These are phyloP conservation scores for Incumbomyces lentus DNA, from an alignment of 2,329 filamentous ascomycete genomes.

Conservation along the genomic window DNA sequence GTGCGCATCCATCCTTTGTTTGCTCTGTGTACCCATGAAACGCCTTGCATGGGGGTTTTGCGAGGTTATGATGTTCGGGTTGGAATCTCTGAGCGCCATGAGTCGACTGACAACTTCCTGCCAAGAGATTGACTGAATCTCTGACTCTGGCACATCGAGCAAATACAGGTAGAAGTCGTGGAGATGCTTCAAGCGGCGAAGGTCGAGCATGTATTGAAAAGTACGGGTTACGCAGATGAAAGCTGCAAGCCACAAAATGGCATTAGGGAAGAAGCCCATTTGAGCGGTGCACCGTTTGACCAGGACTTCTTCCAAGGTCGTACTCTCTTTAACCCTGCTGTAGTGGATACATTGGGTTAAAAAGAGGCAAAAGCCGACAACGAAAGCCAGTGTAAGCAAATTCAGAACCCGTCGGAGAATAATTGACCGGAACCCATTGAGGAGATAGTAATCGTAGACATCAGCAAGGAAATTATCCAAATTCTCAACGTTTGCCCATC, in stretches of 20 bases:
- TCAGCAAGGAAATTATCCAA: conserved; percentile 77
- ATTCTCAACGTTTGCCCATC: conserved; percentile 85
- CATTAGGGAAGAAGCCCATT: conserved; percentile 67
- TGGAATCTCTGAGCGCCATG: conserved; percentile 73
- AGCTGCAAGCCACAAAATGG: conserved; percentile 72
- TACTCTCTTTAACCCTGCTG: conserved; percentile 54
- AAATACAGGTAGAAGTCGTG: conserved; percentile 79
- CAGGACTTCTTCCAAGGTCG: conserved; percentile 45
- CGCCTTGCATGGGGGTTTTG: conserved; percentile 49
- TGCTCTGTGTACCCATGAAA: conserved; percentile 71
- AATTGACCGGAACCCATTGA: conserved; percentile 78
- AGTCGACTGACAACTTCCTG: conserved; percentile 78
- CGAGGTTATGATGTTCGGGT: conserved; percentile 66
- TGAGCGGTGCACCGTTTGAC: conserved; percentile 63
- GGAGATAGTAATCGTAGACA: conserved; percentile 78
- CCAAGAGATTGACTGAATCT: conserved; percentile 93
- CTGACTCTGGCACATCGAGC: conserved; percentile 69
- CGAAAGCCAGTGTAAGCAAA: conserved; percentile 71
- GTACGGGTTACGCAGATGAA: conserved; percentile 78
- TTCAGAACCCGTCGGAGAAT: conserved; percentile 60
- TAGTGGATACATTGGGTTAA: conserved; percentile 82
- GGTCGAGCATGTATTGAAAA: conserved; percentile 62
- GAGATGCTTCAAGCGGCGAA: conserved; percentile 63
- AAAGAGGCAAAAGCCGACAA: conserved; percentile 73
- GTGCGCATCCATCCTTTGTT: conserved; percentile 88